phyloP scores from a whole-genome alignment of 2,329 filamentous ascomycete genomes.

The Berkeleyomyces rouxiae region DNA sequence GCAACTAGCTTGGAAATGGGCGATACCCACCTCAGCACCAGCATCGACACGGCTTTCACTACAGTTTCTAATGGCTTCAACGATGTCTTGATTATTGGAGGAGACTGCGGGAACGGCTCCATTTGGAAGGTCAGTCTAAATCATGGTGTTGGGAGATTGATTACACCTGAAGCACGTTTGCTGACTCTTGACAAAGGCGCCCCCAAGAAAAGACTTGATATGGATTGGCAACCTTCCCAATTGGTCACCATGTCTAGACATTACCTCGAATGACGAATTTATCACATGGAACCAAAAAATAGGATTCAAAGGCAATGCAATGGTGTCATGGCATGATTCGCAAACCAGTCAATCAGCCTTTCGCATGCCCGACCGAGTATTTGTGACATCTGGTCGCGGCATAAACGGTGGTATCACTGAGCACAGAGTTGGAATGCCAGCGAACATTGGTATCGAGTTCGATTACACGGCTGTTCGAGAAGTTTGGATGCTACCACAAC shows the following conservation, averaged over 20 bases:
- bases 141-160: background rate
- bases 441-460: slow-evolving; percentile 44
- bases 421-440: slow-evolving; percentile 52
- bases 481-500: slow-evolving; percentile 33
- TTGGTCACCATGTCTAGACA: slow-evolving; percentile 43
- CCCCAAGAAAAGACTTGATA: slow-evolving; percentile 34
- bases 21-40: slow-evolving; percentile 30
- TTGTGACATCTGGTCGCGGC: slow-evolving; percentile 49
- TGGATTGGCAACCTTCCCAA: slow-evolving; percentile 38
- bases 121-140: slow-evolving; percentile 47
- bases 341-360: slow-evolving; percentile 12
- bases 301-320: slow-evolving; percentile 14
- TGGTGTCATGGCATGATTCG: slow-evolving; percentile 16
- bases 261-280: slow-evolving; percentile 30
- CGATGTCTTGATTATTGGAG: slow-evolving; percentile 67
- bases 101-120: slow-evolving; percentile 61
- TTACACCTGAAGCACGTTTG: slow-evolving; percentile 2
- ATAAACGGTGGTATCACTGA: slow-evolving; percentile 48
- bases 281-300: slow-evolving; percentile 20
- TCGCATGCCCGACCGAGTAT: slow-evolving; percentile 36
- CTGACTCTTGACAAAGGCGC: slow-evolving; percentile 24
- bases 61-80: slow-evolving; percentile 50
- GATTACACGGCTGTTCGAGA: slow-evolving; percentile 33
- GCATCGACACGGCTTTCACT: slow-evolving; percentile 69
- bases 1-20: slow-evolving; percentile 14